phyloP scores from a whole-genome alignment of 495 filamentous ascomycete species.

The Geoglossum glabrum region DNA sequence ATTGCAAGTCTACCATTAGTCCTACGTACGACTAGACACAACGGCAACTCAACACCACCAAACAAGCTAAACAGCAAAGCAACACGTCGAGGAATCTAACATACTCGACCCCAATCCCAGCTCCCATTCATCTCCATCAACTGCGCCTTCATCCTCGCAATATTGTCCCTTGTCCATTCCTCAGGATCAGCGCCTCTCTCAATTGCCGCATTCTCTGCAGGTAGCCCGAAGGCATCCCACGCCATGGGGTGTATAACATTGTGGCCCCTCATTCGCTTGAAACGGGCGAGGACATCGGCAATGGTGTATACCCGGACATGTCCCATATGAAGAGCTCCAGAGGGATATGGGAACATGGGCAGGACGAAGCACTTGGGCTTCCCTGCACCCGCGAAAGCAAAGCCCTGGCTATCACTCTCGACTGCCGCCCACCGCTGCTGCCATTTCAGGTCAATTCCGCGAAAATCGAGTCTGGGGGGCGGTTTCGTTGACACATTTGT shows the following conservation, averaged over 20 bases:
- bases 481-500: slow-evolving; percentile 10
- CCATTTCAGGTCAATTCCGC: slow-evolving; percentile 58
- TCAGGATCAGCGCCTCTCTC: slow-evolving; percentile 62
- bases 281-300: slow-evolving; percentile 65
- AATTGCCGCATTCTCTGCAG: slow-evolving; percentile 87
- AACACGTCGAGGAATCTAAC: slow-evolving; percentile 14
- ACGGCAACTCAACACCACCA: not conserved
- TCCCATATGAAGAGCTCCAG: slow-evolving; percentile 72
- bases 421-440: slow-evolving; percentile 30
- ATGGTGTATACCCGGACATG: slow-evolving; percentile 83
- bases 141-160: slow-evolving; percentile 67
- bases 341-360: slow-evolving; percentile 89
- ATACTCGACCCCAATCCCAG: slow-evolving; percentile 68
- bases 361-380: slow-evolving; percentile 52
- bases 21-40: slow-evolving; percentile 2
- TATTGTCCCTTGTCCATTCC: slow-evolving; percentile 62
- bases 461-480: slow-evolving; percentile 34
- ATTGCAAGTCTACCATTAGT: not conserved
- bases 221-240: slow-evolving; percentile 84
- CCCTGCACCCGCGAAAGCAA: not conserved
- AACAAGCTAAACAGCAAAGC: not conserved
- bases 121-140: slow-evolving; percentile 50
- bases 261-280: slow-evolving; percentile 53
- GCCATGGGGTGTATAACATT: slow-evolving; percentile 74
- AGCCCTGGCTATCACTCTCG: not conserved